A percentile compares a stretch with the other conserved stretches of the same genome.
Conservation (phyloP, 2,329 filamentous ascomycete genomes). For the Aspergillus chevalieri region DNA sequence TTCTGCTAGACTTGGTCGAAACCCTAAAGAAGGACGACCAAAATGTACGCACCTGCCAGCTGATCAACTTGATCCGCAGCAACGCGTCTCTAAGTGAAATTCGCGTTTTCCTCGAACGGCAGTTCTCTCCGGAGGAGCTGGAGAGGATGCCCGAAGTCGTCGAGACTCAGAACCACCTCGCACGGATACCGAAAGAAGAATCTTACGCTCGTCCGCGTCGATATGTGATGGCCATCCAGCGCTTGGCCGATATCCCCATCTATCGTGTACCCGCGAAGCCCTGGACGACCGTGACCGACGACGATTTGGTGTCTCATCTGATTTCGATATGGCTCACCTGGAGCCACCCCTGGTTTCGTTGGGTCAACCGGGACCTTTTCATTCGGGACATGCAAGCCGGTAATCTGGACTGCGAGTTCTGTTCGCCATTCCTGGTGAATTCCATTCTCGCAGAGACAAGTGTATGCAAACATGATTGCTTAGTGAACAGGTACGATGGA, state of each 20-base stretch:
- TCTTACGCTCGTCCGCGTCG: conserved; percentile 5
- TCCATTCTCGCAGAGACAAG: conserved; percentile 28
- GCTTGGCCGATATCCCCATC: conserved; percentile 20
- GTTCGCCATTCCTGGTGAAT: conserved; percentile 31
- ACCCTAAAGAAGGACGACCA: conserved; percentile 12
- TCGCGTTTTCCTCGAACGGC: conserved; percentile 11
- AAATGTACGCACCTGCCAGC: conserved; percentile 11
- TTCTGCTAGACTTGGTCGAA: conserved; percentile 12
- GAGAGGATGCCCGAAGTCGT: conserved; percentile 11
- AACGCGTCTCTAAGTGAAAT: conserved; percentile 19
- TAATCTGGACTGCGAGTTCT: conserved; percentile 20
- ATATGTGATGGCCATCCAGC: conserved; percentile 18
- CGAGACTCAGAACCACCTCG: conserved; percentile 9
- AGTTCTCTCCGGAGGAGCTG: conserved; percentile 10
- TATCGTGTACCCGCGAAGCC: conserved; percentile 23
- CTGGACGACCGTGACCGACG: conserved; percentile 29
- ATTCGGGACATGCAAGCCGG: conserved; percentile 23
- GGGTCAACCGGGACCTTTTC: conserved; percentile 26
- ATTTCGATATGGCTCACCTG: conserved; percentile 30
- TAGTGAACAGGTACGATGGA: neutral
- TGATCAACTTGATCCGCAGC: conserved; percentile 22
- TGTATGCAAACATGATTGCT: conserved; percentile 13
- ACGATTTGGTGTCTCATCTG: conserved; percentile 27
- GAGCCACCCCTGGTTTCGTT: conserved; percentile 23
- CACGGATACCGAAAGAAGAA: neutral